phyloP scores from a whole-genome alignment of 2,329 filamentous ascomycete species.

The Fusarium incarnatum region DNA sequence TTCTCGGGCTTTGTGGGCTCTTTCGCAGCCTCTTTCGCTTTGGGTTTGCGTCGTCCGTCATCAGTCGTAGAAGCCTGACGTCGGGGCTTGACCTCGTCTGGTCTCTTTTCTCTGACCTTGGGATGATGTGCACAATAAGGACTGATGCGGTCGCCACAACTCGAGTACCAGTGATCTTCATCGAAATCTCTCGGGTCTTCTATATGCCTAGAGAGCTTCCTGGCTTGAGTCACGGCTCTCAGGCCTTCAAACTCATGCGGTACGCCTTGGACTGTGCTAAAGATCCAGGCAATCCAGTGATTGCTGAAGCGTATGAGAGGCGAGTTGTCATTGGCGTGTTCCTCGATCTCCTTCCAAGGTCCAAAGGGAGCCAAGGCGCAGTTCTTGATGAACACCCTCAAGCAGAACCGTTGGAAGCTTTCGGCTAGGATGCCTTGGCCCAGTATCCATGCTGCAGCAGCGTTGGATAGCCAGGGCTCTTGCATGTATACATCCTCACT shows the following conservation, averaged over 20 bases:
- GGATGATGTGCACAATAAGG: not conserved
- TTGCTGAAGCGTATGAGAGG: not conserved
- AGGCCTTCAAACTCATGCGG: not conserved
- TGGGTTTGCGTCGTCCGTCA: not conserved
- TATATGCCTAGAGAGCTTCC: accelerated
- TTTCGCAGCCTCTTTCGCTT: no score
- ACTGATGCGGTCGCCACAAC: not conserved
- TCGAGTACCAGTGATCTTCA: not conserved
- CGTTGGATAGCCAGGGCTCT: not conserved
- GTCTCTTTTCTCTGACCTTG: accelerated
- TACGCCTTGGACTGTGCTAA: not conserved
- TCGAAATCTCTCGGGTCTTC: not conserved
- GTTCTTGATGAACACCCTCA: not conserved
- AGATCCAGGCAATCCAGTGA: not conserved
- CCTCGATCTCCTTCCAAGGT: not conserved
- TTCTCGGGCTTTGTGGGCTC: not conserved
- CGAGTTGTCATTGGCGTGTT: not conserved
- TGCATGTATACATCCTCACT: no score
- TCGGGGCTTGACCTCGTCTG: not conserved
- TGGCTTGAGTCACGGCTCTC: not conserved
- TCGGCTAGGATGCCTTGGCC: not conserved
- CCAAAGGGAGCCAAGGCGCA: not conserved
- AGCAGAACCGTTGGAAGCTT: not conserved
- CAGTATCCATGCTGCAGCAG: not conserved
- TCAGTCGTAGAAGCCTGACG: accelerated